These are phyloP conservation scores for Pyronema domesticum DNA, from an alignment of 495 filamentous ascomycete genomes.

Conservation along the genomic window DNA sequence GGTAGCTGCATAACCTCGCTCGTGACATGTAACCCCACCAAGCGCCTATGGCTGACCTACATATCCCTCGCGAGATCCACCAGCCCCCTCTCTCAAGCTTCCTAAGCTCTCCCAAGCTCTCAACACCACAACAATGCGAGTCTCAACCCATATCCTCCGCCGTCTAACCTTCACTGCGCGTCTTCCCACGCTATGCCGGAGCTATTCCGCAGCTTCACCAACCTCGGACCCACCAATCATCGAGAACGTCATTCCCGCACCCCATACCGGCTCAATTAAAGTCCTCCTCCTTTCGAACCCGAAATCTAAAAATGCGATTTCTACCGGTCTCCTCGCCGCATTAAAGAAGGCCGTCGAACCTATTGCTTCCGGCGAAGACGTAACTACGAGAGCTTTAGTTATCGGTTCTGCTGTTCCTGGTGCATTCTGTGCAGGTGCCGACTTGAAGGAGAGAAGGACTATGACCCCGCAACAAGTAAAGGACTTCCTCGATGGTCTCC, in stretches of 20 bases:
- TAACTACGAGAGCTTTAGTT: constrained; percentile 55
- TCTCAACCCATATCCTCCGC: no score
- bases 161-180: no score
- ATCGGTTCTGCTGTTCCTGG: constrained; percentile 59
- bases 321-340: constrained; percentile 49
- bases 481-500: constrained; percentile 57
- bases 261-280: constrained; percentile 66
- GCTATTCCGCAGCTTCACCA: no score
- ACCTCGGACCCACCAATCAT: constrained; percentile 38
- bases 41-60: no score
- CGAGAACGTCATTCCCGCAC: constrained; percentile 53
- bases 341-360: constrained; percentile 50
- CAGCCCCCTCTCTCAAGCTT: no score
- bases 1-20: no score
- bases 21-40: no score
- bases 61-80: no score
- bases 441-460: constrained; percentile 67
- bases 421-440: constrained; percentile 85
- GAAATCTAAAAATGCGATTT: constrained; percentile 74
- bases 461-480: constrained; percentile 61
- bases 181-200: no score
- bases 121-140: no score
- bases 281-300: constrained; percentile 78
- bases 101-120: no score
- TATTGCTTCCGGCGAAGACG: constrained; percentile 48